These are phyloP conservation scores for Nakazawaea siamensis DNA, from an alignment of 805 yeast species.

Conservation along the genomic window DNA sequence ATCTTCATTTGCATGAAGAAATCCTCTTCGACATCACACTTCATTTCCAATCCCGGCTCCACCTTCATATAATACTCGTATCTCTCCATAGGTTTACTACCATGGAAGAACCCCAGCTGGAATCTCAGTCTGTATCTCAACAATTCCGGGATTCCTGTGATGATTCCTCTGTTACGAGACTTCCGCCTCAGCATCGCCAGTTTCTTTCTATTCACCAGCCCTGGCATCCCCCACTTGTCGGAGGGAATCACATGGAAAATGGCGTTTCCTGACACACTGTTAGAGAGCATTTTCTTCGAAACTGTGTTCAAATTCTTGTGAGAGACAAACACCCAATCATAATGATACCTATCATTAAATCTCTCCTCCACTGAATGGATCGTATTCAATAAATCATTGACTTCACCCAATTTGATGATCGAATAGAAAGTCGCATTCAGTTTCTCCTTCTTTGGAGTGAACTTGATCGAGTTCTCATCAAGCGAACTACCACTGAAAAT, in stretches of 20 bases:
- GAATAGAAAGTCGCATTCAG: conserved; percentile 11
- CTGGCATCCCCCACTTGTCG: conserved; percentile 69
- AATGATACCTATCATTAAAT: conserved; percentile 65
- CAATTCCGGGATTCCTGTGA: conserved; percentile 23
- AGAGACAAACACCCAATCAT: conserved; percentile 89
- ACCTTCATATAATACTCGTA: conserved; percentile 52
- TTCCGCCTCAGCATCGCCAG: conserved; percentile 31
- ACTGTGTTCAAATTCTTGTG: conserved; percentile 65
- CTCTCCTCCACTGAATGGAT: conserved; percentile 65
- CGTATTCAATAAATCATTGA: conserved; percentile 12
- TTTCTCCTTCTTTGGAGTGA: conserved; percentile 4
- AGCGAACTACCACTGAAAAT: background rate
- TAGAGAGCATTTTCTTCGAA: conserved; percentile 49
- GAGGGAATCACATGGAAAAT: conserved; percentile 63
- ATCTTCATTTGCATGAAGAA: conserved; percentile 35
- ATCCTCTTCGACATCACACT: conserved; percentile 48
- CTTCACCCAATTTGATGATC: conserved; percentile 2
- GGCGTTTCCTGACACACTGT: conserved; percentile 62
- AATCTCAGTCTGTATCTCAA: conserved; percentile 42
- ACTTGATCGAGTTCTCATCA: background rate
- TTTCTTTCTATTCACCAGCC: conserved; percentile 51
- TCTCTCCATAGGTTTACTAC: conserved; percentile 30
- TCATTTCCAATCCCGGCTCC: conserved; percentile 44
- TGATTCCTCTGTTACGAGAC: conserved; percentile 18
- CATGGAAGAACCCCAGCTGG: conserved; percentile 49